These are phyloP conservation scores for Heliosperma pusillum DNA, from an alignment of 148 eudicot genomes.

Conservation along the genomic window DNA sequence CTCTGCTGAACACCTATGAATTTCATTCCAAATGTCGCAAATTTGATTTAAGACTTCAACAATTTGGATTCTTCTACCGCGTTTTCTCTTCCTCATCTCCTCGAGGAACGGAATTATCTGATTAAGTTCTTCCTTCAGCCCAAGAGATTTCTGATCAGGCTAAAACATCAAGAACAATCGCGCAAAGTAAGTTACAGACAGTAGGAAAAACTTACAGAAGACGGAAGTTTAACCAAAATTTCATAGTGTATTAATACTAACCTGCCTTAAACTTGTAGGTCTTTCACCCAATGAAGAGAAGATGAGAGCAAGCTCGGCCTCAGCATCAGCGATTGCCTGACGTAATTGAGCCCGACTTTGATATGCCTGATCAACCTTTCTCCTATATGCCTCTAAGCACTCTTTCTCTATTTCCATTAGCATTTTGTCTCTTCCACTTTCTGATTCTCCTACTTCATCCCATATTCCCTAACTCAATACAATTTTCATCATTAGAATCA, in stretches of 20 bases:
- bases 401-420: constrained; percentile 68
- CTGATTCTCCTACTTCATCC: constrained; percentile 85
- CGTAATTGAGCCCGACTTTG: constrained; percentile 53
- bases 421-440: constrained; percentile 59
- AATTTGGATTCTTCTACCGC: constrained; percentile 57
- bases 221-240: not conserved
- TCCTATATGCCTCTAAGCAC: constrained; percentile 67
- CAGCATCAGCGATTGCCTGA: constrained; percentile 70
- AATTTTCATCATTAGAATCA: constrained; percentile 7
- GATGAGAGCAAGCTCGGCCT: constrained; percentile 63
- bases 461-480: constrained; percentile 63
- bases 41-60: constrained; percentile 59
- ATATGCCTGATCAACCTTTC: constrained; percentile 75
- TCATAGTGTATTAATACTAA: constrained; percentile 24
- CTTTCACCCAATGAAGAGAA: constrained; percentile 61
- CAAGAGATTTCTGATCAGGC: constrained; percentile 42
- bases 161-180: constrained; percentile 14
- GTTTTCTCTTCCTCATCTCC: constrained; percentile 58
- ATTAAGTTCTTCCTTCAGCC: constrained; percentile 62
- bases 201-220: not conserved
- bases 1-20: constrained; percentile 33
- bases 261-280: constrained; percentile 50
- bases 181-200: not conserved
- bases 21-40: constrained; percentile 49
- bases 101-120: constrained; percentile 48